These are phyloP conservation scores for Hippophae gyantsensis DNA, from an alignment of 306 rosid genomes.

Conservation along the genomic window DNA sequence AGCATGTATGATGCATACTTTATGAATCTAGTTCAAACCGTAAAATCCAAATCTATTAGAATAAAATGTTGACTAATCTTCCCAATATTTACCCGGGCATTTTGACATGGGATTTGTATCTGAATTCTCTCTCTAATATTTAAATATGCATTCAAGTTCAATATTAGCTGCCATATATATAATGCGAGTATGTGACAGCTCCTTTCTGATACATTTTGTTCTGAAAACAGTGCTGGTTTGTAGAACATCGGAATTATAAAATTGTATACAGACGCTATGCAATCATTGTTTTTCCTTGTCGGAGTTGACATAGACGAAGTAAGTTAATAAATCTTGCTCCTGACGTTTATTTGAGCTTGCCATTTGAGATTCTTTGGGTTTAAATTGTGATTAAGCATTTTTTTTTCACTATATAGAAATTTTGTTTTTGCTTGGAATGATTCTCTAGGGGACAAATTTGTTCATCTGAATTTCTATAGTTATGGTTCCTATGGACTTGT, in stretches of 20 bases:
- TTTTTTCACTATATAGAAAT: background rate
- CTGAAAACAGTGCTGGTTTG: constrained; percentile 79
- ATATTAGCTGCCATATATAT: background rate
- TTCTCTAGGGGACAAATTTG: background rate
- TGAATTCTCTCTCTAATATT: too few species aligned
- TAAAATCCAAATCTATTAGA: too few species aligned
- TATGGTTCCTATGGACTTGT: background rate
- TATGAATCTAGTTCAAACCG: too few species aligned
- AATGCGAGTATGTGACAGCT: background rate
- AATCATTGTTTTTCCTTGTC: constrained; percentile 79
- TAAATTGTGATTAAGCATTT: constrained; percentile 3
- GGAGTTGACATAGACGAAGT: constrained; percentile 93
- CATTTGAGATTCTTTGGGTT: background rate
- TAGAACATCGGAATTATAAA: constrained; percentile 96
- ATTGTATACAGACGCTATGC: constrained; percentile 92
- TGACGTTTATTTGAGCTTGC: constrained; percentile 2
- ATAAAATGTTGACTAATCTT: too few species aligned
- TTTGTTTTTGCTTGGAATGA: background rate
- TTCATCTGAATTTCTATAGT: background rate
- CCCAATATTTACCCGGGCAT: too few species aligned
- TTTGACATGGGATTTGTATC: too few species aligned
- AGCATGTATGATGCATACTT: too few species aligned
- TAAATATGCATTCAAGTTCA: too few species aligned
- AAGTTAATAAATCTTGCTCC: constrained; percentile 15
- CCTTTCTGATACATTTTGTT: constrained; percentile 25